phyloP scores from a whole-genome alignment of 495 filamentous ascomycete species.

The Thozetella sp. region DNA sequence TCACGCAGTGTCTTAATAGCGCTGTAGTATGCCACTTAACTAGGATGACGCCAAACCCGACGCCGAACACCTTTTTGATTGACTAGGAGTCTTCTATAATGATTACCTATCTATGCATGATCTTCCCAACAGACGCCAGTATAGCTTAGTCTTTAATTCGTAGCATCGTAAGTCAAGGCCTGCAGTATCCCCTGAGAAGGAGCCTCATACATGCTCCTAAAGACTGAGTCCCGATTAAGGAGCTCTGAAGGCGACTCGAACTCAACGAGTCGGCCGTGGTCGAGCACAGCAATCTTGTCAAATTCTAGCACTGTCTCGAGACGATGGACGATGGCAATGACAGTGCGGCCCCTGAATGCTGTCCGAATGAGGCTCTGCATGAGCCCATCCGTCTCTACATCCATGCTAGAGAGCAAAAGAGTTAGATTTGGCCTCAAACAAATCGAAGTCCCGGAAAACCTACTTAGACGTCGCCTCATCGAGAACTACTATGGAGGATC shows the following conservation, averaged over 20 bases:
- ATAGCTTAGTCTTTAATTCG: too few species aligned
- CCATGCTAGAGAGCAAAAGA: constrained; percentile 13
- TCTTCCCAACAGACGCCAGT: too few species aligned
- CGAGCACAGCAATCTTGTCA: constrained; percentile 40
- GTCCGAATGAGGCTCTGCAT: constrained; percentile 27
- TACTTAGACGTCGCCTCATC: constrained; percentile 31
- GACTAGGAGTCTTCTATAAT: too few species aligned
- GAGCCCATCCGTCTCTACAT: constrained; percentile 25
- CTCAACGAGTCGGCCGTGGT: constrained; percentile 34
- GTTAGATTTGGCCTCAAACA: background rate
- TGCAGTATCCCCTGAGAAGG: background rate
- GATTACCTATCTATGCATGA: too few species aligned
- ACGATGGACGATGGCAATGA: constrained; percentile 43
- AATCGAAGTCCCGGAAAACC: background rate
- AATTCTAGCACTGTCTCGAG: constrained; percentile 39
- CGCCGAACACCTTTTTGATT: too few species aligned
- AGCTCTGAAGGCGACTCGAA: constrained; percentile 29
- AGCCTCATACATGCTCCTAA: constrained; percentile 13
- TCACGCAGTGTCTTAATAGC: too few species aligned
- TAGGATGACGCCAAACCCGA: too few species aligned
- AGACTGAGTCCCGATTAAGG: constrained; percentile 19
- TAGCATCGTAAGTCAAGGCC: background rate
- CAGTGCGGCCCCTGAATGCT: constrained; percentile 37
- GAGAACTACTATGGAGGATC: constrained; percentile 21
- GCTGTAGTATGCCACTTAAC: too few species aligned